Percentiles rank a stretch among this genome's conserved stretches.
Conservation (phyloP, 495 filamentous ascomycete genomes). For the Poronia punctata region DNA sequence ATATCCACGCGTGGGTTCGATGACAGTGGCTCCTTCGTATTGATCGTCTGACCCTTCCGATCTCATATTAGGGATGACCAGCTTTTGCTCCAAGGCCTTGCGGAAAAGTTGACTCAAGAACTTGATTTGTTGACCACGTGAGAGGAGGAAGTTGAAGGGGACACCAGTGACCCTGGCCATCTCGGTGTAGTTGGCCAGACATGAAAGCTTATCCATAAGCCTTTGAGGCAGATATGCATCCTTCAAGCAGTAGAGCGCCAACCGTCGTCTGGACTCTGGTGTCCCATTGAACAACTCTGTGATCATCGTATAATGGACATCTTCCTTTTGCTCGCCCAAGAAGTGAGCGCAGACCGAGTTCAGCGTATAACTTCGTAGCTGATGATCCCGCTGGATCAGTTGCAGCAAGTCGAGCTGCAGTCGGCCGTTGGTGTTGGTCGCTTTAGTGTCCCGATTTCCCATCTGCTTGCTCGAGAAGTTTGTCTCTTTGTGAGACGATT, state of each 20-base stretch:
- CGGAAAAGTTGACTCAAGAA: slow-evolving; percentile 97
- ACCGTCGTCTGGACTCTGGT: slow-evolving; percentile 76
- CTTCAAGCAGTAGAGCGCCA: slow-evolving; percentile 96
- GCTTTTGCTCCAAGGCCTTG: slow-evolving; percentile 81
- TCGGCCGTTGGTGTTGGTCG: slow-evolving; percentile 89
- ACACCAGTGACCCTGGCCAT: slow-evolving; percentile 99
- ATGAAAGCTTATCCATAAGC: slow-evolving; percentile 95
- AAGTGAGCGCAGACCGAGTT: slow-evolving; percentile 98
- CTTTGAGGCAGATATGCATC: slow-evolving; percentile 94
- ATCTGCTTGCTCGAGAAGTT: slow-evolving; percentile 98
- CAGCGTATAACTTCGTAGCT: slow-evolving; percentile 91
- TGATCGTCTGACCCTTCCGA: slow-evolving; percentile 65
- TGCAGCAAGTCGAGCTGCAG: slow-evolving; percentile 92
- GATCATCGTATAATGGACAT: slow-evolving; percentile 99
- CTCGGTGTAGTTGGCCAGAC: slow-evolving; percentile 95
- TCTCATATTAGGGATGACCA: slow-evolving; percentile 84
- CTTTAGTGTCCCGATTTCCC: slow-evolving; percentile 89
- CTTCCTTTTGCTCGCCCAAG: slow-evolving; percentile 95
- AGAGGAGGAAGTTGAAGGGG: slow-evolving; percentile 89
- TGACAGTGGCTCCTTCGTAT: slow-evolving; percentile 97
- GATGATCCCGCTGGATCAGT: slow-evolving; percentile 86
- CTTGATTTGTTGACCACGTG: slow-evolving; percentile 92
- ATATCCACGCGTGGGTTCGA: slow-evolving; percentile 87
- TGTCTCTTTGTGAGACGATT: slow-evolving; percentile 61
- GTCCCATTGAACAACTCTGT: slow-evolving; percentile 96